Percentiles rank a stretch among this genome's conserved stretches.
These are phyloP conservation scores for Helotiales sp. DNA, from an alignment of 2,329 filamentous ascomycete species.

Conservation along the genomic window DNA sequence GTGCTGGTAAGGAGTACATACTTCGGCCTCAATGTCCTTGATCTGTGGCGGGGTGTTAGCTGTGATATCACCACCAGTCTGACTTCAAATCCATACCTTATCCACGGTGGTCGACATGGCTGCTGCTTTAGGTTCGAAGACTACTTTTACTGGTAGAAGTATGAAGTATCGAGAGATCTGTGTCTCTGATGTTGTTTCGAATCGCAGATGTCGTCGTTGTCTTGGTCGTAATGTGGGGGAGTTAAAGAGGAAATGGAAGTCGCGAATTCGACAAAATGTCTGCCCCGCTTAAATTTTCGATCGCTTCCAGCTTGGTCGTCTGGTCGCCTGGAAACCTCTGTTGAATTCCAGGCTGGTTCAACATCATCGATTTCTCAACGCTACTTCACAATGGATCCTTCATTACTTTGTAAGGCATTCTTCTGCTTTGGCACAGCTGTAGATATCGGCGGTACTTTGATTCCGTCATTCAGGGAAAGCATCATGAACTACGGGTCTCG, in stretches of 20 bases:
- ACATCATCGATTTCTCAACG: neutral
- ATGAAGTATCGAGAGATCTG: neutral
- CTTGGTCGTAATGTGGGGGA: constrained; percentile 12
- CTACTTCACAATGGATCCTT: constrained; percentile 34
- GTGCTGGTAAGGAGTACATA: constrained; percentile 51
- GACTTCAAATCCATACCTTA: constrained; percentile 65
- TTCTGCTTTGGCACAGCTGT: constrained; percentile 38
- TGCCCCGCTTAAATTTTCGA: neutral
- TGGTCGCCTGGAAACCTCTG: neutral
- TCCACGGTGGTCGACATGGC: constrained; percentile 97
- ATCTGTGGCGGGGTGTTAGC: constrained; percentile 63
- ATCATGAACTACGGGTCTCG: constrained; percentile 44
- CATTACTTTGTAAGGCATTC: constrained; percentile 37
- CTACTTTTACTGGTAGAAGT: neutral
- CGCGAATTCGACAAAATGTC: neutral
- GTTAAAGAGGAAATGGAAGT: constrained; percentile 4
- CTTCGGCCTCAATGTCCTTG: constrained; percentile 95
- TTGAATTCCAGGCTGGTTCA: neutral
- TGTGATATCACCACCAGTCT: constrained; percentile 5
- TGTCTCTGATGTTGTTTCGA: neutral
- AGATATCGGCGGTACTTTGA: constrained; percentile 36
- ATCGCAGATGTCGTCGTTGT: neutral
- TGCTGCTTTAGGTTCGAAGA: constrained; percentile 22
- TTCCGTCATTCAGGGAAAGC: constrained; percentile 38
- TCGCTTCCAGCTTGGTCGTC: neutral